Base-by-base conservation (phyloP, 2,329 filamentous ascomycete species). In the Penicillium fuscoglaucum region DNA sequence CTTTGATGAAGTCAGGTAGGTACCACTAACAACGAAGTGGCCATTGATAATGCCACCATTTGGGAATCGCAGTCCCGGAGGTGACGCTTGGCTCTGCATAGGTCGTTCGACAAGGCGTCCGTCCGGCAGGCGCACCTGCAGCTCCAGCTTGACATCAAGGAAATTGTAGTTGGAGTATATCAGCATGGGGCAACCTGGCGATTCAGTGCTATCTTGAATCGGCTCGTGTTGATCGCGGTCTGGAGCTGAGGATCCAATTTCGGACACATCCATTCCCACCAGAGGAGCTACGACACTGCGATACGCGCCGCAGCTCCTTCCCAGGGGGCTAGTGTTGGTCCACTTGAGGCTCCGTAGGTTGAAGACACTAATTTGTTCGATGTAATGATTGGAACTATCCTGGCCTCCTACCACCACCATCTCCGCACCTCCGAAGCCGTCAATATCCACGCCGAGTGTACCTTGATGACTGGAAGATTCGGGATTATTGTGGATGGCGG, bases 161-260 rank as follows among this genome's bases (percentile, higher is more conserved):
- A 99, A 99, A 76, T 99, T 98, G 77, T 99, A 99, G 73, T 99
- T 99, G 26, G 93, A 98, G 75, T 99, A 99, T 46, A 99, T 96
- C 61, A 99, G 83, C 92, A 98, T 97, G 3, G 85, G 82, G 7
- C 83, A 82, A 17, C 83, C 84, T 26, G 74, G 66, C 29, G 65
- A 66, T 52, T 69, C 70, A 29, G 61, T 65, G 43, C 68, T 66
- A 33, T 39, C 40, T 50, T 67, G 70, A 37, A 62, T 64, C 4
- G 69, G 73, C 50, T 70, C 74, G 57, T 63, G 77, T 65, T 51
- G 70, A 61, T 68, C 72, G 58, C 77, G 70, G 26, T 79, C 74
- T 19, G 75, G 66, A 6, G 76, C 72, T 15, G 72, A 73, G 9
- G 72, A 73, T 21, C 79, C 79, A 54, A 82, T 76, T 49, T 75